Conservation (phyloP, 768 basidiomycete genomes). For the Amanita jacksonii region DNA sequence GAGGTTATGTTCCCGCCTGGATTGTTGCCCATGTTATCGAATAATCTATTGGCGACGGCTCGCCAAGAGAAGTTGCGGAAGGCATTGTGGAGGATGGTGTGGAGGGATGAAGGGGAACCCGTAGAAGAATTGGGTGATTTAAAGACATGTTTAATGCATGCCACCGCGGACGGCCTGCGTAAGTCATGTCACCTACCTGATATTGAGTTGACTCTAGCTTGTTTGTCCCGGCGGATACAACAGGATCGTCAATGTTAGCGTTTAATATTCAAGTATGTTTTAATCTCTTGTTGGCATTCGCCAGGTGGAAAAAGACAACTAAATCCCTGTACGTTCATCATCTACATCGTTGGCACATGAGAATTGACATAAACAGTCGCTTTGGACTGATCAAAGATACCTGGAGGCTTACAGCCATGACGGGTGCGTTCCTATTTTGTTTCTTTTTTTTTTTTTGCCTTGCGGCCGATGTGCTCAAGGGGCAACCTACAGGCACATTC, state of each 20-base stretch:
- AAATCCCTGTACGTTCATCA: conserved; percentile 43
- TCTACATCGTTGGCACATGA: background rate
- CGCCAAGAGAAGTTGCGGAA: conserved; percentile 66
- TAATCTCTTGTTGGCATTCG: conserved; percentile 70
- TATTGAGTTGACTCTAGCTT: background rate
- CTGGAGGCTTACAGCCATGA: conserved; percentile 79
- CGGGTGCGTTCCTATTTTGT: too few relatives aligned
- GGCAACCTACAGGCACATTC: conserved; percentile 46
- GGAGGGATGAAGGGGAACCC: conserved; percentile 72
- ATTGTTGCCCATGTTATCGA: conserved; percentile 64
- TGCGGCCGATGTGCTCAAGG: background rate
- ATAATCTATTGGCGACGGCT: conserved; percentile 78
- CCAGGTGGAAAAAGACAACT: conserved; percentile 60
- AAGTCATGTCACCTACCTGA: conserved; percentile 26
- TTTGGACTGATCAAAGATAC: conserved; percentile 69
- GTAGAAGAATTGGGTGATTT: conserved; percentile 56
- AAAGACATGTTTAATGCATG: conserved; percentile 62
- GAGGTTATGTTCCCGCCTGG: conserved; percentile 40
- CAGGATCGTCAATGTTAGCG: conserved; percentile 76
- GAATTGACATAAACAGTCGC: conserved; percentile 42
- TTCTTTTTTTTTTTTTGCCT: too few relatives aligned
- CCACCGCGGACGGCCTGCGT: conserved; percentile 65
- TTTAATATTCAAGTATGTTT: conserved; percentile 77
- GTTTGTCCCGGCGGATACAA: too few relatives aligned
- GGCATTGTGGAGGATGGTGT: conserved; percentile 73